Evolutionary conservation across 1,284 basidiomycete genomes (phyloP).

Genomic region (Ceratobasidium sp.): DNA sequence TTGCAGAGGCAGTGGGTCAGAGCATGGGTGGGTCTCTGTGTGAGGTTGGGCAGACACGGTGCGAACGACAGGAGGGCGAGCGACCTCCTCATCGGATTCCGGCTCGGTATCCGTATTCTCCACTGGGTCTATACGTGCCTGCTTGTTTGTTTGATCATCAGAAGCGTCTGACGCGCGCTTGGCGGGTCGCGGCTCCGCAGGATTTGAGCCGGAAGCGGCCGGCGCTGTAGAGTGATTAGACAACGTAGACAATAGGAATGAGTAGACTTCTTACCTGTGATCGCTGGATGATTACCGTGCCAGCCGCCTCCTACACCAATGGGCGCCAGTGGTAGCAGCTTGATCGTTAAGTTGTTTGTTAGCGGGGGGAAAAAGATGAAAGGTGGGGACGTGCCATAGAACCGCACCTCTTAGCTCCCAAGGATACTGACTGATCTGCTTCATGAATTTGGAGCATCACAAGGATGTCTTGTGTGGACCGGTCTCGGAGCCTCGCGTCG

Average conservation of each 20-base stretch:
- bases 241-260: not conserved
- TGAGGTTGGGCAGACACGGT: no score
- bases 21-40: no score
- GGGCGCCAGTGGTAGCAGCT: not conserved
- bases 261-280: not conserved
- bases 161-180: not conserved
- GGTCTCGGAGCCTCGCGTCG: no score
- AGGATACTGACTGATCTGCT: not conserved
- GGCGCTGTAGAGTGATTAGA: not conserved
- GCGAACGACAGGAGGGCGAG: not conserved
- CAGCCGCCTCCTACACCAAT: conserved; percentile 25
- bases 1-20: no score
- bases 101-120: not conserved
- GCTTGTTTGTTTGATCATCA: not conserved
- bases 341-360: not conserved
- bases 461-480: not conserved
- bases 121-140: not conserved
- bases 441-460: not conserved
- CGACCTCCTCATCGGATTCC: not conserved
- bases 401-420: not conserved
- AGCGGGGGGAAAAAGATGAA: not conserved
- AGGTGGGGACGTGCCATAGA: not conserved
- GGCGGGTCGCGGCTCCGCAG: no score
- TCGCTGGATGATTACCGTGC: not conserved
- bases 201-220: not conserved